These are phyloP conservation scores for Leccinum solheimii DNA, from an alignment of 1,284 basidiomycete genomes.

Conservation along the genomic window DNA sequence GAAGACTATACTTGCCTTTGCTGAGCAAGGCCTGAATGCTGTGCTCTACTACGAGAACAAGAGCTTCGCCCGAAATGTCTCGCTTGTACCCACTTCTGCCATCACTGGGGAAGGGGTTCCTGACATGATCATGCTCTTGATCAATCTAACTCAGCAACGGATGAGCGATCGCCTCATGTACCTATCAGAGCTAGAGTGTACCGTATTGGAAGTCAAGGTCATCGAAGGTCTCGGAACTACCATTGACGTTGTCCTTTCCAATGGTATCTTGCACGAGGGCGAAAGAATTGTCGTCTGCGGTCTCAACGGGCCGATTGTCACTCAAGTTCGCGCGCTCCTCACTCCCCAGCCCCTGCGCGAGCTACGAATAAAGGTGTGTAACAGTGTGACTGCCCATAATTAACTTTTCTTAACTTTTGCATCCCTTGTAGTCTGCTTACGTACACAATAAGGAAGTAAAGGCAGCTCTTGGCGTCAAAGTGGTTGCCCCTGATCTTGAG, in stretches of 20 bases:
- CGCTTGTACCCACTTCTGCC: slow-evolving; percentile 96
- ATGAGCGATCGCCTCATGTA: slow-evolving; percentile 99
- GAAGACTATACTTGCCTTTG: slow-evolving; percentile 90
- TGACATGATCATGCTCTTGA: slow-evolving; percentile 99
- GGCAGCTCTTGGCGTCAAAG: slow-evolving; percentile 97
- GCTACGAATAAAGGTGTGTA: slow-evolving; percentile 88
- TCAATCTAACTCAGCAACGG: slow-evolving; percentile 96
- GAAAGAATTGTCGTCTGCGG: slow-evolving; percentile 98
- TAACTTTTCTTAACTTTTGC: slow-evolving; percentile 4
- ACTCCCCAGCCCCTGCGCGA: slow-evolving; percentile 98
- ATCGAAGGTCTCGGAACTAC: slow-evolving; percentile 98
- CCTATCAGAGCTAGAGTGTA: slow-evolving; percentile 96
- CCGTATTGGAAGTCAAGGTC: slow-evolving; percentile 99
- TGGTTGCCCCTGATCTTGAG: slow-evolving; percentile 93
- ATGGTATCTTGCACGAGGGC: slow-evolving; percentile 91
- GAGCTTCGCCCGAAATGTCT: slow-evolving; percentile 92
- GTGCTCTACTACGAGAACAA: slow-evolving; percentile 98
- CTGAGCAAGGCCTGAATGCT: slow-evolving; percentile 97
- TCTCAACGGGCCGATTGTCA: slow-evolving; percentile 96
- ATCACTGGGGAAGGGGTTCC: slow-evolving; percentile 98
- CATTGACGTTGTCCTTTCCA: slow-evolving; percentile 96
- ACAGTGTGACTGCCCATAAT: slow-evolving; percentile 19
- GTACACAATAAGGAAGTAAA: slow-evolving; percentile 99
- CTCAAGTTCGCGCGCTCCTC: slow-evolving; percentile 90
- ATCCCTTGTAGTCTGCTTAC: slow-evolving; percentile 74